phyloP scores from a whole-genome alignment of 208 protist genomes.

The Crithidia acanthocephali region DNA sequence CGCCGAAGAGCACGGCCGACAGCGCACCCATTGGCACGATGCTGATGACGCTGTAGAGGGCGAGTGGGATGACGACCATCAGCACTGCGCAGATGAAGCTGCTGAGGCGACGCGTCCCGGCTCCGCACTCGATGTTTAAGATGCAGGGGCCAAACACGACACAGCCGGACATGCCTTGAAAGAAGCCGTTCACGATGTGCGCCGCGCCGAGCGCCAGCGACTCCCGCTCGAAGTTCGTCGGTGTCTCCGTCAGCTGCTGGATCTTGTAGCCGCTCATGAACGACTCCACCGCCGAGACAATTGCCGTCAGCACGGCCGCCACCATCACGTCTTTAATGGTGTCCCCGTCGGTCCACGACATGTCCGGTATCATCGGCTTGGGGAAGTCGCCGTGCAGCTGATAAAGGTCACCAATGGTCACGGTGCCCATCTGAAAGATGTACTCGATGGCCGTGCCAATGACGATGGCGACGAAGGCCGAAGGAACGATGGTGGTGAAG shows the following conservation, averaged over 20 bases:
- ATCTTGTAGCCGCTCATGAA: conserved; percentile 66
- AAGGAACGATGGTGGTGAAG: conserved; percentile 54
- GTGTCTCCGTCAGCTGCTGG: conserved; percentile 56
- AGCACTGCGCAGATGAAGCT: conserved; percentile 56
- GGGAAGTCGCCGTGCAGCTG: conserved; percentile 49
- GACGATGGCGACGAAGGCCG: conserved; percentile 52
- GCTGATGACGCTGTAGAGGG: conserved; percentile 50
- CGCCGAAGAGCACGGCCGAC: conserved; percentile 52
- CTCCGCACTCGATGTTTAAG: conserved; percentile 59
- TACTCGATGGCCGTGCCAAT: conserved; percentile 64
- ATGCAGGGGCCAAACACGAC: conserved; percentile 59
- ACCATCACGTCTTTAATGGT: conserved; percentile 50
- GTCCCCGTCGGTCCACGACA: conserved; percentile 37
- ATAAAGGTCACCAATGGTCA: conserved; percentile 60
- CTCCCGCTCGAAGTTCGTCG: conserved; percentile 65
- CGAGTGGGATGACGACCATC: conserved; percentile 55
- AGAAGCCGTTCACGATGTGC: conserved; percentile 66
- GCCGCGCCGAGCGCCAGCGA: conserved; percentile 45
- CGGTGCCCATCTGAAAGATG: conserved; percentile 56
- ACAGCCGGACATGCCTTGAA: conserved; percentile 56
- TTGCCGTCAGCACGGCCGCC: conserved; percentile 43
- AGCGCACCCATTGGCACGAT: conserved; percentile 59
- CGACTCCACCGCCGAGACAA: conserved; percentile 55
- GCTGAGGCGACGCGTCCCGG: conserved; percentile 48
- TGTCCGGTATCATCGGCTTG: conserved; percentile 38